Evolutionary conservation across 139 green algal species (phyloP), one percentile per base, ranked within the genome.

Genomic region (Protoeuglena noctilucae): DNA sequence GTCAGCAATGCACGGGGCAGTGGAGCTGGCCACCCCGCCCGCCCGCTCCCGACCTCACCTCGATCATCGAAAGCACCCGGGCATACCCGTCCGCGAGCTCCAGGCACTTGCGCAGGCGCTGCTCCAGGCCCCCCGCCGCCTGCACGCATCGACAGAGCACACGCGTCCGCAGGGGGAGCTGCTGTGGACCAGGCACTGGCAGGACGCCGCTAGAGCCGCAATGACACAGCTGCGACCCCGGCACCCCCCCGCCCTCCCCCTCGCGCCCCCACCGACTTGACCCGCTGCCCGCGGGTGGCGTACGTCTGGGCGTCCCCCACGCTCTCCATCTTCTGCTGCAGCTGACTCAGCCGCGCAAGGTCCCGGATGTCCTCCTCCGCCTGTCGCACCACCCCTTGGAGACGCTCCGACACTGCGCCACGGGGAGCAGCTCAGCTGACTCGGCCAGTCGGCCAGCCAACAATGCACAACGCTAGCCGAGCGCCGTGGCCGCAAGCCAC

Each of bases 261-360:
- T n/a, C n/a, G n/a, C n/a, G n/a, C n/a, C n/a, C n/a, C n/a, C n/a
- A n/a, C n/a, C n/a, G n/a, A n/a, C n/a, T n/a, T n/a, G n/a, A n/a
- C n/a, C n/a, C n/a, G n/a, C n/a, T n/a, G n/a, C n/a, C n/a, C n/a
- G n/a, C n/a, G n/a, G n/a, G n/a, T n/a, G n/a, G n/a, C n/a, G n/a
- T n/a, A n/a, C n/a, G n/a, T 70, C 55, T n/a, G n/a, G n/a, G n/a
- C n/a, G n/a, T n/a, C n/a, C 7, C 64, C 72, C 4, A 93, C 78
- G 0, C 77, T 66, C 56, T 79, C 63, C 84, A 93, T 93, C 58
- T 93, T 93, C 53, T 70, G 76, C 55, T 87, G 72, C 52, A 94
- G 70, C 75, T 94, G 85, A 70, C 82, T 93, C 51, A 94, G 58
- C 48, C 69, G 68, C 2, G 85, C 85, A 24, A 94, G 76, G 51